Base-by-base conservation (phyloP, 805 yeast genomes). In the Ogataea allantospora region DNA sequence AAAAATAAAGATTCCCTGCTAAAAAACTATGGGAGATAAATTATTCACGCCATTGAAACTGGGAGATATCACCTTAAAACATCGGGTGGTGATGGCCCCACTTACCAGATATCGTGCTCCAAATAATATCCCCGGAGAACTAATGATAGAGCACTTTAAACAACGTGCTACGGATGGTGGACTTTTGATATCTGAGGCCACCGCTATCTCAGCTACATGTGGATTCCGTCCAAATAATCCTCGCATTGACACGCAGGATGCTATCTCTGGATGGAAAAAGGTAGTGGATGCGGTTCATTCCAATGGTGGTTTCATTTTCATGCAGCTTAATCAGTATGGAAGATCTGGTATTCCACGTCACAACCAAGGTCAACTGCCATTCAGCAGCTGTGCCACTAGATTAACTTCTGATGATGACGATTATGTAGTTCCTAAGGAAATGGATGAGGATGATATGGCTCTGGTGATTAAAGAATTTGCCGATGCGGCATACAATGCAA, bases 261-360 rank as follows among this genome's bases (percentile, higher is more conserved):
- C 66, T 22, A 52, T 51, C 14, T 27, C 42, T 25, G 63, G 59
- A 1, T 66, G 72, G 71, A 66, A 65, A 46, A 53, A 53, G 30
- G 64, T 77, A 24, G 57, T 57, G 19, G 71, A 71, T 16, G 65
- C 60, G 8, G 68, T 75, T 14, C 83, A 76, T 50, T 60, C 48
- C 2, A 64, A 71, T 43, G 51, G 55, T 1, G 66, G 73, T 0
- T 62, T 51, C 25, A 41, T 66, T 9, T 57, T 64, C 27, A 22
- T 60, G 38, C 82, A 77, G 54, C 44, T 77, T 23, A 71, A 73
- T 67, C 63, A 59, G 12, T 54, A 66, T 16, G 81, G 81, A 18
- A 58, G 77, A 35, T 66, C 59, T 29, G 66, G 58, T 14, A 53
- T 43, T 13, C 40, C 48, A 1, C 23, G 34, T 15, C 38, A 34